Evolutionary conservation across 345 rosid species (phyloP).

Genomic region (Garcia nutans): DNA sequence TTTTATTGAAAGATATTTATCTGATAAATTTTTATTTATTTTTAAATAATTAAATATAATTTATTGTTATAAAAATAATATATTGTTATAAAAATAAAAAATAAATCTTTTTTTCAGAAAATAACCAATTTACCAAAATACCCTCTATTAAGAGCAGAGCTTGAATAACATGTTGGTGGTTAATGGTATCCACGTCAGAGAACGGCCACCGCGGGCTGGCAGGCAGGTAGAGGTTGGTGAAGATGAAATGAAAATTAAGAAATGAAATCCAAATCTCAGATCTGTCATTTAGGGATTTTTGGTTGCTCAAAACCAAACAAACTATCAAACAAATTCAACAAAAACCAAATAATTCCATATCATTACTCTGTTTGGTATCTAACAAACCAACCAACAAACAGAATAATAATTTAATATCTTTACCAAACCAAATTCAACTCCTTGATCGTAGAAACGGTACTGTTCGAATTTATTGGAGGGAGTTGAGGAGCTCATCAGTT

Average conservation of each 20-base stretch:
- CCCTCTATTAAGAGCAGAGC: not conserved
- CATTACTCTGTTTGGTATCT: not conserved
- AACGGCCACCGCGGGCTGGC: not conserved
- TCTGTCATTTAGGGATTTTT: not conserved
- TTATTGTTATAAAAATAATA: too few species aligned
- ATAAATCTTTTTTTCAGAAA: not conserved
- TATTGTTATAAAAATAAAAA: too few species aligned
- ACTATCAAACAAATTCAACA: not conserved
- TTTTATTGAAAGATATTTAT: too few species aligned
- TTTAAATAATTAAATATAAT: too few species aligned
- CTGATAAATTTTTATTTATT: too few species aligned
- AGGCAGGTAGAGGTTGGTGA: not conserved
- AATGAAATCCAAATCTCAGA: not conserved
- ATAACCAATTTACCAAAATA: not conserved
- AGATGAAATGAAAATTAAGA: not conserved
- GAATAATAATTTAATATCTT: too few species aligned
- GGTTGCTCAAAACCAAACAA: not conserved
- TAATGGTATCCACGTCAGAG: conserved; percentile 20
- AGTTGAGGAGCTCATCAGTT: not conserved
- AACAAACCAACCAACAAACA: not conserved
- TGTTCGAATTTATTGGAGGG: not conserved
- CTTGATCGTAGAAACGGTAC: not conserved
- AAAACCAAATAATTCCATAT: not conserved
- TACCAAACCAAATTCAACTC: not conserved
- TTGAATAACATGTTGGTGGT: not conserved